Evolutionary conservation across 805 yeast genomes (phyloP).

Genomic region (Ogataea kodamae): DNA sequence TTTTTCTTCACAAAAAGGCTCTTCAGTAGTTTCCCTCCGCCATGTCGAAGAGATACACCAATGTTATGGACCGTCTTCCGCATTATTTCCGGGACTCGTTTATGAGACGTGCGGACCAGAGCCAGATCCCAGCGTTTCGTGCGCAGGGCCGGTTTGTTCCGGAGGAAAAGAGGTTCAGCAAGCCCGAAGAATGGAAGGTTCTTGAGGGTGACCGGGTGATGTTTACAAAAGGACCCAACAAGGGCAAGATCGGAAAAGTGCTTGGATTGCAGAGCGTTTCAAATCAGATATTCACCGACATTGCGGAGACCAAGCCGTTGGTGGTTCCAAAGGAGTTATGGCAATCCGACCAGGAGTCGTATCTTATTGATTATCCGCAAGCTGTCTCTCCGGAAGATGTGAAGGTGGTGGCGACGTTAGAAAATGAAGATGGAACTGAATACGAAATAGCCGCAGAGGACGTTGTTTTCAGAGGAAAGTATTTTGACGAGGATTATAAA

Average conservation of each 20-base stretch:
- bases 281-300: constrained; percentile 64
- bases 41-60: constrained; percentile 30
- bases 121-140: constrained; percentile 34
- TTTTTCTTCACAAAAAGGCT: not conserved
- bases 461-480: constrained; percentile 60
- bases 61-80: constrained; percentile 31
- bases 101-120: constrained; percentile 26
- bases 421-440: constrained; percentile 58
- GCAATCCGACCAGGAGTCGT: constrained; percentile 68
- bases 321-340: constrained; percentile 72
- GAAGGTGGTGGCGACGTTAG: constrained; percentile 74
- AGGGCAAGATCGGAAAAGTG: constrained; percentile 73
- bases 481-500: constrained; percentile 72
- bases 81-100: constrained; percentile 27
- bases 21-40: not conserved
- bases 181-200: constrained; percentile 54
- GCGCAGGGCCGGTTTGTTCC: constrained; percentile 27
- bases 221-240: constrained; percentile 62
- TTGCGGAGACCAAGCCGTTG: constrained; percentile 58
- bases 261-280: constrained; percentile 54
- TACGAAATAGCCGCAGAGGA: constrained; percentile 78
- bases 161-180: constrained; percentile 34
- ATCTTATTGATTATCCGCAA: constrained; percentile 66
- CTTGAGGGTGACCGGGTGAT: constrained; percentile 77
- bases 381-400: constrained; percentile 58